A percentile compares a stretch with the other conserved stretches of the same genome.
Evolutionary conservation across 2,329 filamentous ascomycete species (phyloP).

Genomic region (Diaporthe ilicicola): DNA sequence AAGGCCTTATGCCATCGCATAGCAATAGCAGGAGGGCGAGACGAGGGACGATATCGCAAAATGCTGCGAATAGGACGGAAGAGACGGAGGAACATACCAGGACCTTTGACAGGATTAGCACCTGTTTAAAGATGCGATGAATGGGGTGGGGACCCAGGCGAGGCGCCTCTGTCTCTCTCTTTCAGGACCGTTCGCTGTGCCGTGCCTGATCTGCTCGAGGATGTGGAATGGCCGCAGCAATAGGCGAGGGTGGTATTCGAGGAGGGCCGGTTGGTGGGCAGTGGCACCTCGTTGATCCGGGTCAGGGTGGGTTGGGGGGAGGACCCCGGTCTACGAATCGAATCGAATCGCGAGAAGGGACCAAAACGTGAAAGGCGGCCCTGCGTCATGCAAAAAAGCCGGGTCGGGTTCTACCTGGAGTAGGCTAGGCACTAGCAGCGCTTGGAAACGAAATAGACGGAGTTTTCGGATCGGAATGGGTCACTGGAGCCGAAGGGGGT

Average conservation of each 20-base stretch:
- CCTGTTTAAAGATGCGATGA: slow-evolving; percentile 18
- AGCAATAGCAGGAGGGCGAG: not conserved
- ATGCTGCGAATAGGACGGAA: not conserved
- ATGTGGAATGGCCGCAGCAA: not conserved
- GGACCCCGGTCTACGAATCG: slow-evolving; percentile 6
- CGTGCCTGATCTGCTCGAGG: slow-evolving; percentile 17
- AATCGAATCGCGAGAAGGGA: slow-evolving; percentile 14
- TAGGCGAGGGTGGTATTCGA: slow-evolving; percentile 7
- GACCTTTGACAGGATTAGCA: slow-evolving; percentile 8
- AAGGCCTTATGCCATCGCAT: not conserved
- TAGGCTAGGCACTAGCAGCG: not conserved
- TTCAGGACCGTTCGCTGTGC: not conserved
- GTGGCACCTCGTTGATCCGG: slow-evolving; percentile 1
- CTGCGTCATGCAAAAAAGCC: slow-evolving; percentile 11
- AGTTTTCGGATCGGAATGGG: not conserved
- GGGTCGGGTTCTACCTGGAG: slow-evolving; percentile 1
- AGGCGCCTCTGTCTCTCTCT: too few relatives aligned
- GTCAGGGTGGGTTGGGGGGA: slow-evolving; percentile 7
- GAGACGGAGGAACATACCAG: slow-evolving; percentile 6
- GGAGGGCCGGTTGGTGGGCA: not conserved
- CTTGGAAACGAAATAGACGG: not conserved
- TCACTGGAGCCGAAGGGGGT: not conserved
- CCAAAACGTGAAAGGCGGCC: not conserved
- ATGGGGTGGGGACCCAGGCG: not conserved
- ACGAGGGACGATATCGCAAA: not conserved